These are phyloP conservation scores for Lasiodiplodia citricola DNA, from an alignment of 2,329 filamentous ascomycete species.

Conservation along the genomic window DNA sequence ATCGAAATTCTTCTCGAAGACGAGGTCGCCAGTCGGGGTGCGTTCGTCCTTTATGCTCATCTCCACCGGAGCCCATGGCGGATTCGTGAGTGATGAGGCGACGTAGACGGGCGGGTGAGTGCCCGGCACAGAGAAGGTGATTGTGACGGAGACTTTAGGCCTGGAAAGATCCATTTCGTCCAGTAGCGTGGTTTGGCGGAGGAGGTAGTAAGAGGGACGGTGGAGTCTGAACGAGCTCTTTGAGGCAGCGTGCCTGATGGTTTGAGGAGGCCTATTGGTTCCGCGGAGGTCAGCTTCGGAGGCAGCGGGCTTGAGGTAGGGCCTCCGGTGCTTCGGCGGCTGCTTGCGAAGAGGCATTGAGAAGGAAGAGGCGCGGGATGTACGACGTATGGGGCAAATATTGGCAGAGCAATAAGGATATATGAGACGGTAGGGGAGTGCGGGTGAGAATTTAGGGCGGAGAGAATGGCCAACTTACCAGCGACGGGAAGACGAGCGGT, in stretches of 20 bases:
- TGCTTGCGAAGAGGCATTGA: slow-evolving; percentile 22
- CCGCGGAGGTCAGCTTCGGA: slow-evolving; percentile 24
- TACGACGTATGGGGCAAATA: neutral
- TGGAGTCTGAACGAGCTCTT: slow-evolving; percentile 16
- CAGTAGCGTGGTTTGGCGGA: neutral
- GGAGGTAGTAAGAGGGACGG: slow-evolving; percentile 22
- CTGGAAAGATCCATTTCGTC: slow-evolving; percentile 24
- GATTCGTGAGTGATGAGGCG: slow-evolving; percentile 70
- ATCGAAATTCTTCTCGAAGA: slow-evolving; percentile 64
- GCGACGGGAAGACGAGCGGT: neutral
- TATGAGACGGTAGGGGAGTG: neutral
- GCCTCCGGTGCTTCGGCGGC: neutral
- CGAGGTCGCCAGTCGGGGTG: slow-evolving; percentile 58
- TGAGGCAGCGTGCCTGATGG: slow-evolving; percentile 12
- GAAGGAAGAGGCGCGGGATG: neutral
- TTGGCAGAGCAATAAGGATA: slow-evolving; percentile 7
- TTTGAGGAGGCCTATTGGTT: slow-evolving; percentile 19
- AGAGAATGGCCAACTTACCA: slow-evolving; percentile 1
- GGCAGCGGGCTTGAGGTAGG: slow-evolving; percentile 15
- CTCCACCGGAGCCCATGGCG: slow-evolving; percentile 70
- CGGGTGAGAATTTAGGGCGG: slow-evolving; percentile 4
- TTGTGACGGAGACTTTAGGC: slow-evolving; percentile 48
- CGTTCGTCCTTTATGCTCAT: slow-evolving; percentile 60
- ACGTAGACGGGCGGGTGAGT: slow-evolving; percentile 72
- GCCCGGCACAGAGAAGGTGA: slow-evolving; percentile 66